A percentile compares a stretch with the other conserved stretches of the same genome.
phyloP scores from a whole-genome alignment of 2,329 filamentous ascomycete genomes.

The Aschersonia sp. region DNA sequence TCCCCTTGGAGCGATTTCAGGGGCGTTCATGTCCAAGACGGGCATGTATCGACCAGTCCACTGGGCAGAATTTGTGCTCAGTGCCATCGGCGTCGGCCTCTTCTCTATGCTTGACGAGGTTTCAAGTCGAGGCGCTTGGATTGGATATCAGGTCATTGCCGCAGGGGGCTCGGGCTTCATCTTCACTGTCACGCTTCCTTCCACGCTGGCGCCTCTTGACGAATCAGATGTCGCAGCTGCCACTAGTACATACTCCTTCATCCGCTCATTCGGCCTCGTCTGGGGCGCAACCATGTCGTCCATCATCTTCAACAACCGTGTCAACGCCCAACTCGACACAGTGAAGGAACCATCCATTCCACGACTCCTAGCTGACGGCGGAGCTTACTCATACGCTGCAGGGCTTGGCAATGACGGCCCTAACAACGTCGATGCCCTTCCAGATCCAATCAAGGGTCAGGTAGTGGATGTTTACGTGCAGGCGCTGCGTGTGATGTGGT shows the following conservation, averaged over 20 bases:
- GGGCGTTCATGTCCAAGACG: slow-evolving; percentile 13
- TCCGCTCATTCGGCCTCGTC: slow-evolving; percentile 30
- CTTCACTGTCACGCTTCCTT: slow-evolving; percentile 25
- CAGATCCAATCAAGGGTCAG: slow-evolving; percentile 6
- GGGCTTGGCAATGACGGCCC: background rate
- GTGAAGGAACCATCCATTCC: slow-evolving; percentile 3
- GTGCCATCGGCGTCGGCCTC: slow-evolving; percentile 24
- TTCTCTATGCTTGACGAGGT: slow-evolving; percentile 22
- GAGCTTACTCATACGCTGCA: slow-evolving; percentile 9
- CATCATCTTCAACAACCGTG: slow-evolving; percentile 10
- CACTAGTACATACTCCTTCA: slow-evolving; percentile 27
- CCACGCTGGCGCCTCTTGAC: slow-evolving; percentile 23
- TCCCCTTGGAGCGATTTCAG: slow-evolving; percentile 12
- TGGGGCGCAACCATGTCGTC: slow-evolving; percentile 30
- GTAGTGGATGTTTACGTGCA: slow-evolving; percentile 8
- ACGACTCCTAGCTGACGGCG: slow-evolving; percentile 6
- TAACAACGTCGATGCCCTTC: background rate
- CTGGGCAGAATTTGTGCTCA: slow-evolving; percentile 17
- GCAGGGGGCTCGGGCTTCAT: slow-evolving; percentile 26
- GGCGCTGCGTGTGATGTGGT: slow-evolving; percentile 13
- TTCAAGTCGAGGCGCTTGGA: slow-evolving; percentile 23
- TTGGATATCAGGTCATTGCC: slow-evolving; percentile 24
- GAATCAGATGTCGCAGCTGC: slow-evolving; percentile 22
- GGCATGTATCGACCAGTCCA: slow-evolving; percentile 19
- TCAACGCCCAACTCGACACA: slow-evolving; percentile 2